Base-by-base conservation (phyloP, 2,329 filamentous ascomycete genomes). In the Berkeleyomyces rouxiae region DNA sequence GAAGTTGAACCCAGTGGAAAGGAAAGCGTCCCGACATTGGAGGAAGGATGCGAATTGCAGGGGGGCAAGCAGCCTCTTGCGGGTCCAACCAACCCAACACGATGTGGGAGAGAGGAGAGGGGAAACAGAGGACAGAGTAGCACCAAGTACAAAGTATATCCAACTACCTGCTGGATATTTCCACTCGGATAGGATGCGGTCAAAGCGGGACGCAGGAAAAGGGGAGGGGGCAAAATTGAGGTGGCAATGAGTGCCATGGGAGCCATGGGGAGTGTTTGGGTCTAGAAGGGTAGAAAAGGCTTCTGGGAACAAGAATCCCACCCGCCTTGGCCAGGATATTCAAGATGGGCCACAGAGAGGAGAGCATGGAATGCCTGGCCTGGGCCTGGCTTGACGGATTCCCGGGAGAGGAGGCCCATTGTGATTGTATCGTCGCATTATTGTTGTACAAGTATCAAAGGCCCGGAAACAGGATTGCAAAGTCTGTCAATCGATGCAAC, bases 1-100 rank as follows among this genome's bases (percentile, higher is more conserved):
- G 51, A 55, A 55, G 51, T 39, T 55, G 33, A 36, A 37, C 51
- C 51, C 51, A 55, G 16, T 39, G 51, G 51, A 55, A 55, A 55
- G 51, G 51, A 55, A 55, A 55, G 51, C 51, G 11, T 55, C 51
- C 51, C 51, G 51, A 55, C 51, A 55, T 39, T 37, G 51, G 33
- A 3, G 16, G 51, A 55, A 55, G 51, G 51, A 55, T 55, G 51
- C 31, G 39, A 13, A 31, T 36, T 37, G 51, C 33, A 36, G 51
- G 10, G 51, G 33, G 36, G 51, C 6, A 53, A 4, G 9, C 4
- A 11, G 33, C 31, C 16, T 55, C 51, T 55, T 55, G 51, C 51
- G 51, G 51, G 51, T 55, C 31, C 33, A 13, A 55, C 7, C 11
- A 37, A 36, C n/a, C 7, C 11, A 37, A 23, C 23, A 23, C 23